Conservation (phyloP, 148 eudicot species). For the Arbutus unedo region DNA sequence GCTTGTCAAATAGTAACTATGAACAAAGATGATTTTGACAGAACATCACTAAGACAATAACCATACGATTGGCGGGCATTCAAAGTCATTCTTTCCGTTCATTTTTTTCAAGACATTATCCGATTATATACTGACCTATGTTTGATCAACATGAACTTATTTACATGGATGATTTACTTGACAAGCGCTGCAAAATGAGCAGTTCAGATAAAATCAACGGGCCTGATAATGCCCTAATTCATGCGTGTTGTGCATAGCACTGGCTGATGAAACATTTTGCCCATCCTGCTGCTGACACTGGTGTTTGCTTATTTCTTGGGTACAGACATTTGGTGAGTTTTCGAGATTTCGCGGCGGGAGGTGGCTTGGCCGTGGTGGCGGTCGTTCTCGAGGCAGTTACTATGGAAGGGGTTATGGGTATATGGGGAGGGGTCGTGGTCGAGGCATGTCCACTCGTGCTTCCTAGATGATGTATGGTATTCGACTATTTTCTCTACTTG, state of each 20-base stretch:
- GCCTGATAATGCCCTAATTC: background rate
- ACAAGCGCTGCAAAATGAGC: background rate
- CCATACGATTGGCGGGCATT: background rate
- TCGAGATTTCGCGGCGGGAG: conserved; percentile 67
- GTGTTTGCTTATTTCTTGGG: conserved; percentile 16
- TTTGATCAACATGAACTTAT: background rate
- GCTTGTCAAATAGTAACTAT: background rate
- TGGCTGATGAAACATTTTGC: background rate
- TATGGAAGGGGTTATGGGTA: conserved; percentile 64
- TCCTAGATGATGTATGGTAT: background rate
- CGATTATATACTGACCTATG: background rate
- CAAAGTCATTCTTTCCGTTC: background rate
- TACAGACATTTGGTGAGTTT: conserved; percentile 78
- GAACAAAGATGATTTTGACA: background rate
- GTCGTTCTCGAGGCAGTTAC: conserved; percentile 56
- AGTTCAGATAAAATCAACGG: background rate
- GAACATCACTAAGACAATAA: background rate
- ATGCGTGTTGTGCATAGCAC: background rate
- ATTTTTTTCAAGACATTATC: background rate
- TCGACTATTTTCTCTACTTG: too few species aligned
- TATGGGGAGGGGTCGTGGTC: conserved; percentile 61
- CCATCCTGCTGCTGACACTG: background rate
- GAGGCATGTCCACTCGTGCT: conserved; percentile 18
- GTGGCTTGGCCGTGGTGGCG: conserved; percentile 48
- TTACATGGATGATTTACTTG: background rate